Evolutionary conservation across 2,329 filamentous ascomycete genomes (phyloP).

Genomic region (Knufia fluminis): DNA sequence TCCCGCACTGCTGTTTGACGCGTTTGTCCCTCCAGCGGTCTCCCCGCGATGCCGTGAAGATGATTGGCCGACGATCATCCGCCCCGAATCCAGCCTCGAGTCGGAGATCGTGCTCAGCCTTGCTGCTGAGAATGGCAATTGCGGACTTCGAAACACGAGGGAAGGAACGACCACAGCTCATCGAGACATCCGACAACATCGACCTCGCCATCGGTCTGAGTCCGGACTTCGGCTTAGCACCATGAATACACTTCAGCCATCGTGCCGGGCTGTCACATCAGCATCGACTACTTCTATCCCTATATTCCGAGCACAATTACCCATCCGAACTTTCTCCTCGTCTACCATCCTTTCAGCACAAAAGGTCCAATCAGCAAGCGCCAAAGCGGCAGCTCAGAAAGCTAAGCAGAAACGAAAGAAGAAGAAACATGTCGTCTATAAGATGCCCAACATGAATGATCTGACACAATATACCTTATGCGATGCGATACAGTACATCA

Average conservation of each 20-base stretch:
- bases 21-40: slow-evolving; percentile 1
- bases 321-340: slow-evolving; percentile 14
- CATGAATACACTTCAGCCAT: slow-evolving; percentile 3
- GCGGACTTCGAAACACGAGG: neutral
- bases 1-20: slow-evolving; percentile 4
- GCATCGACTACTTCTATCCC: no score
- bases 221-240: neutral
- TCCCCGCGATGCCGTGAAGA: slow-evolving; percentile 1
- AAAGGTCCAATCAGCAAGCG: slow-evolving; percentile 30
- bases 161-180: neutral
- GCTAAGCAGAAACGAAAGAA: slow-evolving; percentile 50
- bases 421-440: slow-evolving; percentile 59
- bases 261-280: neutral
- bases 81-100: neutral
- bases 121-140: neutral
- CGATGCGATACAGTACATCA: slow-evolving; percentile 91
- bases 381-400: slow-evolving; percentile 33
- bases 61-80: neutral
- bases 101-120: slow-evolving; percentile 6
- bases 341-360: slow-evolving; percentile 28
- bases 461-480: slow-evolving; percentile 70
- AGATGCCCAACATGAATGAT: slow-evolving; percentile 52
- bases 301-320: neutral
- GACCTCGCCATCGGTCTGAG: neutral
- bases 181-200: neutral